A percentile compares a stretch with the other conserved stretches of the same genome.
Conservation (phyloP, 2,329 filamentous ascomycete species). For the Monosporascus sp. region DNA sequence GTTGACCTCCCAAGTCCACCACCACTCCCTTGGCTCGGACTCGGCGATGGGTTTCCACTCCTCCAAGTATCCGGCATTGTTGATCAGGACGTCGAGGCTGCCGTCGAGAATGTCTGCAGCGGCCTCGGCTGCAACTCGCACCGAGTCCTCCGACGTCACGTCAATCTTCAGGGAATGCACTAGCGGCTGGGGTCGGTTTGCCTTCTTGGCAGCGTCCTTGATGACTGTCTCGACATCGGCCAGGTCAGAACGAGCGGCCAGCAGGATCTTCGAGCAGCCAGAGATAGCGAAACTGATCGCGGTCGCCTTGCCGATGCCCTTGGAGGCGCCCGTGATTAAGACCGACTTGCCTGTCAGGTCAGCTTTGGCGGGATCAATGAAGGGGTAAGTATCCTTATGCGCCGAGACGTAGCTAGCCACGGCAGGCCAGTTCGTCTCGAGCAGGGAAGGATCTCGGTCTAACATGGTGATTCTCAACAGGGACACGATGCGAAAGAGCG, state of each 20-base stretch:
- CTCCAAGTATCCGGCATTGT: constrained; percentile 36
- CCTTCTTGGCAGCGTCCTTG: constrained; percentile 25
- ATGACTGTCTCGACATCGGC: constrained; percentile 32
- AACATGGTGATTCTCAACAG: constrained; percentile 8
- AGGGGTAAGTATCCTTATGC: constrained; percentile 28
- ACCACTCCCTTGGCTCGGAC: constrained; percentile 18
- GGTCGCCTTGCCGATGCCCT: constrained; percentile 42
- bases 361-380: constrained; percentile 18
- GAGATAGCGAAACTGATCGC: constrained; percentile 46
- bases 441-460: constrained; percentile 2
- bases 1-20: constrained; percentile 24
- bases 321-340: constrained; percentile 46
- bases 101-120: constrained; percentile 19
- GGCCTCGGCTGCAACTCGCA: constrained; percentile 26
- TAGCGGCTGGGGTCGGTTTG: constrained; percentile 19
- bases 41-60: constrained; percentile 21
- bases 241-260: constrained; percentile 47
- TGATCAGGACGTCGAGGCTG: constrained; percentile 32
- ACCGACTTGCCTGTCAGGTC: constrained; percentile 24
- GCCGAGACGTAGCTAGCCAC: too few species aligned
- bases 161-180: constrained; percentile 29
- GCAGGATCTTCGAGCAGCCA: constrained; percentile 41
- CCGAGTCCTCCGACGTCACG: constrained; percentile 27
- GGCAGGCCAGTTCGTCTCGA: not conserved
- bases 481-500: too few species aligned